Conservation (phyloP, 495 filamentous ascomycete genomes). For the Aspergillus steynii region DNA sequence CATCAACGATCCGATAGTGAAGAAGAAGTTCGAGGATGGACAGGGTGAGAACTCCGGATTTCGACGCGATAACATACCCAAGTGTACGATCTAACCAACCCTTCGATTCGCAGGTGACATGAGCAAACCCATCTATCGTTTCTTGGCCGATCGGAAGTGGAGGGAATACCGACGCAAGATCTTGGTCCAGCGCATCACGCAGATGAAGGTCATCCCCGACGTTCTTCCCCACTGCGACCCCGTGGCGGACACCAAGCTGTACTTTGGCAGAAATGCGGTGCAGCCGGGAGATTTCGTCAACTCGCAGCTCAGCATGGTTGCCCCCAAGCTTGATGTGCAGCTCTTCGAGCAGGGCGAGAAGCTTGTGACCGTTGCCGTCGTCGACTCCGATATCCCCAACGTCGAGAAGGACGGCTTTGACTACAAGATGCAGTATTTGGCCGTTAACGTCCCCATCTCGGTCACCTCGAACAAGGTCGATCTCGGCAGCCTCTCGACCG, state of each 20-base stretch:
- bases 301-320: conserved; percentile 63
- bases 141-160: conserved; percentile 87
- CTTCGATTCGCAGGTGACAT: conserved; percentile 67
- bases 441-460: conserved; percentile 63
- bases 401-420: conserved; percentile 73
- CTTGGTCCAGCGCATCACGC: conserved; percentile 81
- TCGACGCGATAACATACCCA: not conserved
- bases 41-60: conserved; percentile 57
- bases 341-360: conserved; percentile 78
- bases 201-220: conserved; percentile 91
- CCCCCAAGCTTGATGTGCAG: conserved; percentile 78
- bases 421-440: conserved; percentile 82
- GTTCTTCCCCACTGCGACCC: conserved; percentile 84
- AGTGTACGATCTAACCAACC: not conserved
- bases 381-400: conserved; percentile 90
- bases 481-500: conserved; percentile 50
- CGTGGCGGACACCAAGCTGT: conserved; percentile 71
- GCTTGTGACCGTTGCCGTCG: conserved; percentile 78
- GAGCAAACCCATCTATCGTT: conserved; percentile 94
- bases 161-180: conserved; percentile 71
- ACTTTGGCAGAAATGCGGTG: conserved; percentile 67
- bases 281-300: conserved; percentile 77
- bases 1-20: conserved; percentile 93
- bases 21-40: conserved; percentile 93
- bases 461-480: conserved; percentile 54